These are phyloP conservation scores for Circinella minor DNA, from an alignment of 371 early-diverging fungal genomes.

Conservation along the genomic window DNA sequence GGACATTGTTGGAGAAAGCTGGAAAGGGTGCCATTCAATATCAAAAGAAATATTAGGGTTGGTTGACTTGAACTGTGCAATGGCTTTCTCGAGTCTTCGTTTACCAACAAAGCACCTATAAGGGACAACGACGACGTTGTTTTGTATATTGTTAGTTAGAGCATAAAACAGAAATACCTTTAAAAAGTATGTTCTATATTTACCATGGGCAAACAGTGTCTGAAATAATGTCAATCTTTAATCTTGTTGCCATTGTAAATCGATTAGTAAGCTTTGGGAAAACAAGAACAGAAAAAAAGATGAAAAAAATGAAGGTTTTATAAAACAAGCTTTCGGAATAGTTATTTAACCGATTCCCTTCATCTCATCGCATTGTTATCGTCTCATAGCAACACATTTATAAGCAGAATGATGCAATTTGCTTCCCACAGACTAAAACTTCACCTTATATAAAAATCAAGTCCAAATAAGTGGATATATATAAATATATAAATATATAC, in stretches of 20 bases:
- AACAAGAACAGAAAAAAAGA: neutral
- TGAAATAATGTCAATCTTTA: constrained; percentile 24
- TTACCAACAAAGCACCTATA: constrained; percentile 71
- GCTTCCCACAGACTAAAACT: neutral
- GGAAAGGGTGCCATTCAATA: constrained; percentile 67
- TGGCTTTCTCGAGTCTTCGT: constrained; percentile 69
- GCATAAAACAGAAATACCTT: neutral
- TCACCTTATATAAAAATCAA: neutral
- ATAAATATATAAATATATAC: neutral
- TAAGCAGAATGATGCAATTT: neutral
- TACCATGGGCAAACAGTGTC: constrained; percentile 27
- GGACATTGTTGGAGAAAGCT: constrained; percentile 59
- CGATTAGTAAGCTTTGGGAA: constrained; percentile 2
- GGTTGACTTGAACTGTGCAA: constrained; percentile 46
- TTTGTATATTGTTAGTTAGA: too few species aligned
- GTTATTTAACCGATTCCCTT: neutral
- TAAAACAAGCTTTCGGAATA: neutral
- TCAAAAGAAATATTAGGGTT: constrained; percentile 57
- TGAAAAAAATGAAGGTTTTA: neutral
- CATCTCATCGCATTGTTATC: too few species aligned
- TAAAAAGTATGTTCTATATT: neutral
- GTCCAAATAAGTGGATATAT: neutral
- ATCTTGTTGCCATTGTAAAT: constrained; percentile 4
- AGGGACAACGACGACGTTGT: neutral
- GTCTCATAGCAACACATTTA: neutral